Evolutionary conservation across 2,329 filamentous ascomycete species (phyloP).

Genomic region (Chaetomiaceae sp.): DNA sequence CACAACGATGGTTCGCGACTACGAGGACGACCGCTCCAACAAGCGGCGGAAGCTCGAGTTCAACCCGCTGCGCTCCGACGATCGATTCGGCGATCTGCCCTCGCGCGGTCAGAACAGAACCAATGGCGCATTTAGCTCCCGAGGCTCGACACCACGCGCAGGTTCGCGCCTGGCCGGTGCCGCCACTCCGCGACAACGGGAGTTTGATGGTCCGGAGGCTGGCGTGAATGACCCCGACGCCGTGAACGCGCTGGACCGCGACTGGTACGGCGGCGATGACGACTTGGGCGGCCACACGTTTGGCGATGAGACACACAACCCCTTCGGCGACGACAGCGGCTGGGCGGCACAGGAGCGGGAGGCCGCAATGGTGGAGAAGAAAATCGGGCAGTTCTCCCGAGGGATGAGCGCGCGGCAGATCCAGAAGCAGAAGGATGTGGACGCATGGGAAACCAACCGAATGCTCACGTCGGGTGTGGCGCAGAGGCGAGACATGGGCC

Average conservation of each 20-base stretch:
- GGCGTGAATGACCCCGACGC: constrained; percentile 59
- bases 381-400: constrained; percentile 56
- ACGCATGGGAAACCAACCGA: constrained; percentile 97
- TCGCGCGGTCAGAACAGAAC: constrained; percentile 30
- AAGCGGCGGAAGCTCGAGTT: constrained; percentile 59
- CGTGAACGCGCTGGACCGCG: constrained; percentile 68
- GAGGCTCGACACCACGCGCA: constrained; percentile 26
- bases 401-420: constrained; percentile 66
- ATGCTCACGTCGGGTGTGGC: constrained; percentile 97
- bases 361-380: constrained; percentile 70
- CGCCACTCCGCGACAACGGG: constrained; percentile 44
- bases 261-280: constrained; percentile 90
- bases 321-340: constrained; percentile 72
- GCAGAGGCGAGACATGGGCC: constrained; percentile 73
- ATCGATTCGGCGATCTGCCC: constrained; percentile 50
- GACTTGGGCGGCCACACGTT: constrained; percentile 79
- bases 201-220: constrained; percentile 58
- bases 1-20: constrained; percentile 27
- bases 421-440: constrained; percentile 88
- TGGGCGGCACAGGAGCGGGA: constrained; percentile 69
- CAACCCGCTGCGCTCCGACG: constrained; percentile 45
- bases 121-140: constrained; percentile 22
- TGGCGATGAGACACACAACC: constrained; percentile 88
- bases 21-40: constrained; percentile 41
- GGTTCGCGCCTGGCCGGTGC: constrained; percentile 28